Conservation (phyloP, 2,329 filamentous ascomycete species). For the Aspergillus amoenus region DNA sequence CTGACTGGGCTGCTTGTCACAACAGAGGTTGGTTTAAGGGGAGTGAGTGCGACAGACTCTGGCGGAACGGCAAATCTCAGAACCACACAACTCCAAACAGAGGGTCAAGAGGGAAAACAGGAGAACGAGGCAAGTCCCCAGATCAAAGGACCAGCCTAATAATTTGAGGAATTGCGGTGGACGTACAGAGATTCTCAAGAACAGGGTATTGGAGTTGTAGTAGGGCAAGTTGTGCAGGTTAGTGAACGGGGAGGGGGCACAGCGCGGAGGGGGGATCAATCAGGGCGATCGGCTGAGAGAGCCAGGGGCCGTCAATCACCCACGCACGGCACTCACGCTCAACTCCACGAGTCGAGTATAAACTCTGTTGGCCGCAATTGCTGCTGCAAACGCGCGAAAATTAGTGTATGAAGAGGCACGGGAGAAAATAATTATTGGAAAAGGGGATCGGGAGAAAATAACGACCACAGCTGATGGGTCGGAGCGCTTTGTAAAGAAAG, state of each 20-base stretch:
- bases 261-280: slow-evolving; percentile 14
- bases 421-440: background rate
- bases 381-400: background rate
- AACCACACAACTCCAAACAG: slow-evolving; percentile 18
- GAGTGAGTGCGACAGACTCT: slow-evolving; percentile 24
- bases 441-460: background rate
- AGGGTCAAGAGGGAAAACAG: slow-evolving; percentile 5
- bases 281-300: slow-evolving; percentile 15
- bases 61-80: slow-evolving; percentile 24
- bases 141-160: slow-evolving; percentile 24
- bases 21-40: slow-evolving; percentile 24
- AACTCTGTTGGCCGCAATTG: background rate
- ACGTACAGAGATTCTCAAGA: slow-evolving; percentile 8
- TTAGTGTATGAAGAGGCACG: background rate
- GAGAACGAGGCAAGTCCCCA: slow-evolving; percentile 9
- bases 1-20: slow-evolving; percentile 16
- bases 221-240: slow-evolving; percentile 10
- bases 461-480: background rate
- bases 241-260: slow-evolving; percentile 8
- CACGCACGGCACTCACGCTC: slow-evolving; percentile 7
- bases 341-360: background rate
- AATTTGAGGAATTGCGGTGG: slow-evolving; percentile 8
- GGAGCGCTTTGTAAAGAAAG: slow-evolving; percentile 2
- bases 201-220: slow-evolving; percentile 6
- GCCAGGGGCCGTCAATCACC: slow-evolving; percentile 1